Percentiles rank a stretch among this genome's conserved stretches.
phyloP scores from a whole-genome alignment of 768 basidiomycete species.

The Lyophyllum semitale region DNA sequence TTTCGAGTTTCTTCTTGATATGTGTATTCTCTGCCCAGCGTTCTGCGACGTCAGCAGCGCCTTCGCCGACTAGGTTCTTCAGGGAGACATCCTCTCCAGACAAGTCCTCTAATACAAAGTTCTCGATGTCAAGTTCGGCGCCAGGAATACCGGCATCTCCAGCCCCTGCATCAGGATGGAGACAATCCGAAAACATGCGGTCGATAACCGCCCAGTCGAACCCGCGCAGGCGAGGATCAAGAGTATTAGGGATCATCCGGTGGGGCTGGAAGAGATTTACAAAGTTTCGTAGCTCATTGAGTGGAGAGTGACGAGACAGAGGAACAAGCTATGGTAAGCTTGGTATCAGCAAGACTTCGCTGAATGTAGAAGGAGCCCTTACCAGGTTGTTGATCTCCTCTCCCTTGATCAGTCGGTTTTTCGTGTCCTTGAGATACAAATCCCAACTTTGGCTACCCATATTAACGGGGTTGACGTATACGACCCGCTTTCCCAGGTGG shows the following conservation, averaged over 20 bases:
- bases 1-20: constrained; percentile 41
- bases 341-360: not conserved
- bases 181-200: constrained; percentile 62
- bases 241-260: constrained; percentile 79
- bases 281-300: constrained; percentile 83
- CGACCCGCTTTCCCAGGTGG: constrained; percentile 55
- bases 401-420: constrained; percentile 36
- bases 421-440: constrained; percentile 42
- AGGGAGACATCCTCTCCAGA: constrained; percentile 51
- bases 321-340: constrained; percentile 64
- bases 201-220: constrained; percentile 78
- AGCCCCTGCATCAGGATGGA: constrained; percentile 33
- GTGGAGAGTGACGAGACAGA: constrained; percentile 82
- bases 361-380: constrained; percentile 15
- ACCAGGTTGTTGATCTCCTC: constrained; percentile 67
- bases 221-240: constrained; percentile 49
- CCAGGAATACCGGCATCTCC: constrained; percentile 2
- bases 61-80: constrained; percentile 68
- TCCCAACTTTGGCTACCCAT: constrained; percentile 58
- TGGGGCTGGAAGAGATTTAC: constrained; percentile 81
- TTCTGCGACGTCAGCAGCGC: constrained; percentile 43
- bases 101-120: constrained; percentile 12
- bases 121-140: constrained; percentile 7
- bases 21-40: constrained; percentile 58
- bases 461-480: constrained; percentile 86